Evolutionary conservation across 345 rosid genomes (phyloP).

Genomic region (Arabis hirsuta): DNA sequence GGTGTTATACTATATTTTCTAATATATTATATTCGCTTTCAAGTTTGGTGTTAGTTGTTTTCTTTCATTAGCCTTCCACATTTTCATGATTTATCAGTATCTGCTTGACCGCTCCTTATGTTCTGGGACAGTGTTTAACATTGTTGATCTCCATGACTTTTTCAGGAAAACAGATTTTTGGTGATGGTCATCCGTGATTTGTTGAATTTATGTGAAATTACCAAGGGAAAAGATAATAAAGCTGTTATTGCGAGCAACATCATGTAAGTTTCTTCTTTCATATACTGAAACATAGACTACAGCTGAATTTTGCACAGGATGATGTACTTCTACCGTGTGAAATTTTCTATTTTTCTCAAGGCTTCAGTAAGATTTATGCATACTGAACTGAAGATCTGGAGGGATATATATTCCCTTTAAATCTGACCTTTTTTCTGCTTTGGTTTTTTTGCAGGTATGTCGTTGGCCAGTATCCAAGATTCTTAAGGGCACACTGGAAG

Average conservation of each 20-base stretch:
- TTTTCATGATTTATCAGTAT: slow-evolving; percentile 27
- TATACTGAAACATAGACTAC: not conserved
- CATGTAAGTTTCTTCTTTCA: slow-evolving; percentile 65
- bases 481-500: slow-evolving; percentile 99
- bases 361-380: not conserved
- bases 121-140: slow-evolving; percentile 13
- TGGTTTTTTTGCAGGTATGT: slow-evolving; percentile 78
- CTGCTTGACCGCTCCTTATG: slow-evolving; percentile 9
- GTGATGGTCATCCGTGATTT: slow-evolving; percentile 99
- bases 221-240: slow-evolving; percentile 97
- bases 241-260: slow-evolving; percentile 99
- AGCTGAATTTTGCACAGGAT: slow-evolving; percentile 11
- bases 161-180: slow-evolving; percentile 97
- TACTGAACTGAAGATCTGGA: slow-evolving; percentile 5
- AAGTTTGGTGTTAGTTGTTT: slow-evolving; percentile 14
- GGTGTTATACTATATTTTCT: not conserved
- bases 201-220: slow-evolving; percentile 94
- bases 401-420: not conserved
- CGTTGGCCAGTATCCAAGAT: slow-evolving; percentile 99
- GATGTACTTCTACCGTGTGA: not conserved
- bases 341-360: slow-evolving; percentile 7
- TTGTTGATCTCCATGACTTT: too few relatives aligned
- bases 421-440: slow-evolving; percentile 18
- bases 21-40: slow-evolving; percentile 8
- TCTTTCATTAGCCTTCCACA: slow-evolving; percentile 15